Percentiles rank a stretch among this genome's conserved stretches.
Conservation (phyloP, 1,139 yeast species). For the Pichia kudriavzevii region DNA sequence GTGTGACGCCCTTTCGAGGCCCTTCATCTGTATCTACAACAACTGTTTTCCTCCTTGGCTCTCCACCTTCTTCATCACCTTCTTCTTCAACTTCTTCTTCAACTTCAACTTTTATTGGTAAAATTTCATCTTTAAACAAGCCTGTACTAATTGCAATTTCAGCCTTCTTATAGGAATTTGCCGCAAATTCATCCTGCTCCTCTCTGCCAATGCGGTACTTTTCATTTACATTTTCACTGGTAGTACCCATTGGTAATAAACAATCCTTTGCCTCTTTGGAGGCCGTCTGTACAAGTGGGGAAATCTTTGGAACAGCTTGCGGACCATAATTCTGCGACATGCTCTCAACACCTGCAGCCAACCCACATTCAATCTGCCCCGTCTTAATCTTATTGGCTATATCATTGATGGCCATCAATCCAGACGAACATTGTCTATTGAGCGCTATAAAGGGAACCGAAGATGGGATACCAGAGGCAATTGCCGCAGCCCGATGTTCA, state of each 20-base stretch:
- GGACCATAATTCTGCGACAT: slow-evolving; percentile 85
- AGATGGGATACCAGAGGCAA: slow-evolving; percentile 67
- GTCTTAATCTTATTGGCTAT: slow-evolving; percentile 79
- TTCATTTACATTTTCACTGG: slow-evolving; percentile 69
- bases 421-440: slow-evolving; percentile 93
- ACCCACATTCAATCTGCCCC: slow-evolving; percentile 87
- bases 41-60: slow-evolving; percentile 36
- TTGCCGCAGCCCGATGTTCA: slow-evolving; percentile 80
- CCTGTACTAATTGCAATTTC: slow-evolving; percentile 65
- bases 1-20: slow-evolving; percentile 80
- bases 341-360: slow-evolving; percentile 89
- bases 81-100: slow-evolving; percentile 40
- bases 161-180: slow-evolving; percentile 80
- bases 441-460: slow-evolving; percentile 71
- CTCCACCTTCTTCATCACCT: slow-evolving; percentile 24
- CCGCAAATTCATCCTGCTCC: slow-evolving; percentile 82
- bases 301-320: slow-evolving; percentile 55
- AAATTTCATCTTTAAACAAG: slow-evolving; percentile 73
- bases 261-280: slow-evolving; percentile 52
- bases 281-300: slow-evolving; percentile 36
- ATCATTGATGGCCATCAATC: slow-evolving; percentile 82
- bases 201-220: slow-evolving; percentile 58
- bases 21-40: slow-evolving; percentile 79
- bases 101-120: slow-evolving; percentile 56
- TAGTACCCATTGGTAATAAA: slow-evolving; percentile 85